Percentiles rank a stretch among this genome's conserved stretches.
phyloP scores from a whole-genome alignment of 768 basidiomycete genomes.

The Boletus patriciae region DNA sequence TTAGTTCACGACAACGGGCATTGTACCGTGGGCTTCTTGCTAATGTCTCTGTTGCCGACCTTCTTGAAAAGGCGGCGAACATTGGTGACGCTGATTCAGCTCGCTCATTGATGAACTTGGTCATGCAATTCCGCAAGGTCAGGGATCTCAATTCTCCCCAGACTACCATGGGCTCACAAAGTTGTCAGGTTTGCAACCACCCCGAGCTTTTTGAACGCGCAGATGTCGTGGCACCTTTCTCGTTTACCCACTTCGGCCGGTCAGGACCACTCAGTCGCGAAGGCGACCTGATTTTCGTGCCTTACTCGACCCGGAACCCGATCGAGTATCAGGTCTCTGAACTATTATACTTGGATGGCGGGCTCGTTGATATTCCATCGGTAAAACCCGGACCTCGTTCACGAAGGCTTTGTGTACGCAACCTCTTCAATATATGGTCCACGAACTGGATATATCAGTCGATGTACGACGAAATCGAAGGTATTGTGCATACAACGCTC shows the following conservation, averaged over 20 bases:
- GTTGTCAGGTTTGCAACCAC: slow-evolving; percentile 86
- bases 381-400: slow-evolving; percentile 48
- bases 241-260: slow-evolving; percentile 80
- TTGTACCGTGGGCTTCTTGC: slow-evolving; percentile 88
- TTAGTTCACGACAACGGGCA: slow-evolving; percentile 88
- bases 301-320: slow-evolving; percentile 86
- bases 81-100: slow-evolving; percentile 90
- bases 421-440: slow-evolving; percentile 89
- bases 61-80: slow-evolving; percentile 89
- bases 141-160: slow-evolving; percentile 10
- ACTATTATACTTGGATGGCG: slow-evolving; percentile 76
- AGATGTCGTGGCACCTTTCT: slow-evolving; percentile 91
- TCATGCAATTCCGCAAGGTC: slow-evolving; percentile 99
- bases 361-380: slow-evolving; percentile 63
- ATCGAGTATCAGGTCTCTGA: slow-evolving; percentile 78
- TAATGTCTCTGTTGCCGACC: slow-evolving; percentile 92
- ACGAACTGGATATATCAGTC: slow-evolving; percentile 77
- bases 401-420: slow-evolving; percentile 56
- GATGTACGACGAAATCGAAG: slow-evolving; percentile 51
- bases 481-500: slow-evolving; percentile 38
- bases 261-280: slow-evolving; percentile 84
- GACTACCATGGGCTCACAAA: slow-evolving; percentile 4
- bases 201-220: slow-evolving; percentile 97
- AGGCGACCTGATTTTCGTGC: slow-evolving; percentile 76
- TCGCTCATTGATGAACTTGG: slow-evolving; percentile 95